These are phyloP conservation scores for Calendula officinalis DNA, from an alignment of 129 eudicot species.

Conservation along the genomic window DNA sequence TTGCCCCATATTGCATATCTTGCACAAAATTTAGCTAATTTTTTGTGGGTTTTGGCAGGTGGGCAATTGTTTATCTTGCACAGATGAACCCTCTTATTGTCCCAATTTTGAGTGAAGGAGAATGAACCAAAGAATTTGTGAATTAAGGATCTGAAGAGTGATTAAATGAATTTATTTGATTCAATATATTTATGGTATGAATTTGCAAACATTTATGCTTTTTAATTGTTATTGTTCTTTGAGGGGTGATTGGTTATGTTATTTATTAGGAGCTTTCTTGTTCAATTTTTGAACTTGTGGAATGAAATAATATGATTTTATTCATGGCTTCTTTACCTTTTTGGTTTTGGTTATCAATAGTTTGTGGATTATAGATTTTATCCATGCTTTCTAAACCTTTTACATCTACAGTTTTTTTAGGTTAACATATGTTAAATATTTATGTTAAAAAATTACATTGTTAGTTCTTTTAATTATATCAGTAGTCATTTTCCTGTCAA, in stretches of 20 bases:
- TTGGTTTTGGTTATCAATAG: background rate
- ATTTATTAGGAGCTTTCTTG: conserved; percentile 15
- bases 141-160: conserved; percentile 21
- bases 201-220: background rate
- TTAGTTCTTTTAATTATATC: no score
- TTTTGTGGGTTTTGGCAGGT: conserved; percentile 46
- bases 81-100: conserved; percentile 90
- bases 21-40: conserved; percentile 1
- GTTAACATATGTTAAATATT: no score
- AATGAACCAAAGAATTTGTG: conserved; percentile 41
- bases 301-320: conserved; percentile 20
- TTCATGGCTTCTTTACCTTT: background rate
- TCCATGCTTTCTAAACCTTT: no score
- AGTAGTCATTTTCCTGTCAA: no score
- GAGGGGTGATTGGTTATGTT: conserved; percentile 21
- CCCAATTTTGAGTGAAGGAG: conserved; percentile 73
- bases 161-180: conserved; percentile 13
- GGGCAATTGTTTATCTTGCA: conserved; percentile 90
- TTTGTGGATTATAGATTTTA: background rate
- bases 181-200: conserved; percentile 9
- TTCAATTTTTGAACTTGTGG: conserved; percentile 26
- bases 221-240: no score
- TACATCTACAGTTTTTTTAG: background rate
- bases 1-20: background rate
- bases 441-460: no score